Conservation (phyloP, 164 flowering plant genomes). For the grape (Vitis vinifera) region ASM3070453v1 NC_081813.1:2278501-2279000, state of each 20-base stretch:
- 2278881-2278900: no score
- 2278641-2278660: constrained; percentile 2
- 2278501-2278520: no score
- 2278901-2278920: not conserved
- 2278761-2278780: not conserved
- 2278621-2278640: not conserved
- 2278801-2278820: not conserved
- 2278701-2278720: constrained; percentile 8
- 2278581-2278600: no score
- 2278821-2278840: not conserved
- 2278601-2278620: not conserved
- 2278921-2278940: not conserved
- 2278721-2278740: constrained; percentile 17
- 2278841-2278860: no score
- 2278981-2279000: not conserved
- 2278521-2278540: no score
- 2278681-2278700: not conserved
- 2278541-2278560: no score
- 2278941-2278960: not conserved
- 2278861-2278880: no score
- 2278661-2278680: not conserved
- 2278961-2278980: no score
- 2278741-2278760: constrained; percentile 25
- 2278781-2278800: not conserved
- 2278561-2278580: no score